Evolutionary conservation across 2,329 filamentous ascomycete genomes (phyloP).

Genomic region (Pseudogymnoascus sp.): DNA sequence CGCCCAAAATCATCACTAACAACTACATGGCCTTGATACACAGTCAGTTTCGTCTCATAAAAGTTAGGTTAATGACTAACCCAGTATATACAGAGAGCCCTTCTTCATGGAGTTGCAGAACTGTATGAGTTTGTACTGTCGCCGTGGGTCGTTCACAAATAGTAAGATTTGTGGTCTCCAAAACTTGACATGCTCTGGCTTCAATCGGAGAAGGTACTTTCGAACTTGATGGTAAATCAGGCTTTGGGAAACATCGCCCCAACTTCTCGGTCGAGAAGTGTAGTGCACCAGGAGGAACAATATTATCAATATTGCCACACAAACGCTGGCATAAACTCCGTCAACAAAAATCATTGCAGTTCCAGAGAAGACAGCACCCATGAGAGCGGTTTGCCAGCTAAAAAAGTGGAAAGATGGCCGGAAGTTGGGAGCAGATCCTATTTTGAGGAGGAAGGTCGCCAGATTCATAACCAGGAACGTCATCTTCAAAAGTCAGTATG

Average conservation of each 20-base stretch:
- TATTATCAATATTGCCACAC: constrained; percentile 64
- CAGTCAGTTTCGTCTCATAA: not conserved
- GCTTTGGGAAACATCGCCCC: constrained; percentile 85
- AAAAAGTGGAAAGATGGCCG: constrained; percentile 84
- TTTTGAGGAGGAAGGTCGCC: constrained; percentile 78
- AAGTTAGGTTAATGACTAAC: not conserved
- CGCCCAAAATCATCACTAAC: constrained; percentile 74
- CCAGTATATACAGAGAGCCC: constrained; percentile 57
- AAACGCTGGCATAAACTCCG: constrained; percentile 67
- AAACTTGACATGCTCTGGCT: constrained; percentile 86
- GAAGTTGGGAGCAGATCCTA: constrained; percentile 83
- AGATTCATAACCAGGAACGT: constrained; percentile 85
- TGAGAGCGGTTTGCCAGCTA: constrained; percentile 72
- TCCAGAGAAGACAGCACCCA: constrained; percentile 67
- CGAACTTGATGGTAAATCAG: constrained; percentile 83
- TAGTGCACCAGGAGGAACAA: constrained; percentile 82
- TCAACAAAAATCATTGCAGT: constrained; percentile 87
- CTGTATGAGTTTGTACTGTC: constrained; percentile 74
- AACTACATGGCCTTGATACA: constrained; percentile 75
- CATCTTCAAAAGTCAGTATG: constrained; percentile 44
- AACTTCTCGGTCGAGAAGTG: constrained; percentile 73
- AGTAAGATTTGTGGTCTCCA: constrained; percentile 85
- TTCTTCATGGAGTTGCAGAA: constrained; percentile 92
- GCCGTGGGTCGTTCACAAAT: constrained; percentile 73
- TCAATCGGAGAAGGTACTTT: constrained; percentile 76